phyloP scores from a whole-genome alignment of 169 alveolate genomes.

The Cytauxzoon felis region DNA sequence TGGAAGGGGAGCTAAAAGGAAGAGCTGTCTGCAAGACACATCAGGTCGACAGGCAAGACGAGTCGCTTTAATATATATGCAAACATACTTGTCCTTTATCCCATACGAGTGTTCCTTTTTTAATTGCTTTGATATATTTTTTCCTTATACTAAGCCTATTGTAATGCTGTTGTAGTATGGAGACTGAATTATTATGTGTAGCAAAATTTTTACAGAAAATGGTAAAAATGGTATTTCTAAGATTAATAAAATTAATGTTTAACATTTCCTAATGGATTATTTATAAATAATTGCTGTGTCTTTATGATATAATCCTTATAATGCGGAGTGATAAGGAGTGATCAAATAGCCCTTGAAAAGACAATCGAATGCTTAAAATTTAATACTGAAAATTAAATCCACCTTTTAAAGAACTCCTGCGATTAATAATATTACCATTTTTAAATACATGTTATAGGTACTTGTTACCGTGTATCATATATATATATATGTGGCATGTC shows the following conservation, averaged over 20 bases:
- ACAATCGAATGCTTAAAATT: too few relatives aligned
- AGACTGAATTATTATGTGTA: constrained; percentile 75
- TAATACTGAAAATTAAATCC: too few relatives aligned
- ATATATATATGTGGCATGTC: not conserved
- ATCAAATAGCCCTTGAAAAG: too few relatives aligned
- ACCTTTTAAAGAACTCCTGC: too few relatives aligned
- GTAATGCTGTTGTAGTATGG: constrained; percentile 78
- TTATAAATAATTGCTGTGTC: too few relatives aligned
- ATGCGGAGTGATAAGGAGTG: too few relatives aligned
- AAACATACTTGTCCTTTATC: constrained; percentile 78
- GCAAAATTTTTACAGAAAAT: constrained; percentile 29
- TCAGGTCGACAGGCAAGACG: not conserved
- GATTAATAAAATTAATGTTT: not conserved
- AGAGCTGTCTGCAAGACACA: not conserved
- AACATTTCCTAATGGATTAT: not conserved
- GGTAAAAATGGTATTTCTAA: not conserved
- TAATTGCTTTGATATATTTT: constrained; percentile 71
- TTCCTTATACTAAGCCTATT: constrained; percentile 74
- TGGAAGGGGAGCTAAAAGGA: too few relatives aligned
- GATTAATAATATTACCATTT: too few relatives aligned
- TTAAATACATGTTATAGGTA: not conserved
- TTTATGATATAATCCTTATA: too few relatives aligned
- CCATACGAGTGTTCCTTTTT: constrained; percentile 79
- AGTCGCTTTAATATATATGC: too few relatives aligned
- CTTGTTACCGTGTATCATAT: not conserved